Evolutionary conservation across 1,284 basidiomycete species (phyloP).

Genomic region (Boletellus deceptivus): DNA sequence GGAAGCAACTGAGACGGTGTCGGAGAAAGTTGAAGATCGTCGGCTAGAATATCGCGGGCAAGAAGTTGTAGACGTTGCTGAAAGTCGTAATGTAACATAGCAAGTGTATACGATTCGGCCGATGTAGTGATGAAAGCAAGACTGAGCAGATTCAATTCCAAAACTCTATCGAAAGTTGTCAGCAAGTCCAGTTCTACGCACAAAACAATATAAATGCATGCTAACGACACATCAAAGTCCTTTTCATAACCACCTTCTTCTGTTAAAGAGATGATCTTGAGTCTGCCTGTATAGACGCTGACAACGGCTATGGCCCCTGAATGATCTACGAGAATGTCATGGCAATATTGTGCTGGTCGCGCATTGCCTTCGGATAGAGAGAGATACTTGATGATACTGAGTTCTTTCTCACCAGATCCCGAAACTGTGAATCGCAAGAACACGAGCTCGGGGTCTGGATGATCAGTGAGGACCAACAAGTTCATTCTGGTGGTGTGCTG

Average conservation of each 20-base stretch:
- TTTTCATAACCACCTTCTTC: slow-evolving; percentile 49
- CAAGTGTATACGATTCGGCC: slow-evolving; percentile 52
- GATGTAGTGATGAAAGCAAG: slow-evolving; percentile 59
- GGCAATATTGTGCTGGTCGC: slow-evolving; percentile 65
- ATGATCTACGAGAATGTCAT: slow-evolving; percentile 59
- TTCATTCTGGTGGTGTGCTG: slow-evolving; percentile 49
- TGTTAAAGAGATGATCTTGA: slow-evolving; percentile 56
- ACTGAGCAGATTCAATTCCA: slow-evolving; percentile 74
- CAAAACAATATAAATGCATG: slow-evolving; percentile 13
- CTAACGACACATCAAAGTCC: slow-evolving; percentile 67
- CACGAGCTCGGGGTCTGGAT: slow-evolving; percentile 68
- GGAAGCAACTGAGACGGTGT: slow-evolving; percentile 49
- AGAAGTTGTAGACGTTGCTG: slow-evolving; percentile 59
- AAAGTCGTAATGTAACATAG: slow-evolving; percentile 69
- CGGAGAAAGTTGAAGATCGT: slow-evolving; percentile 52
- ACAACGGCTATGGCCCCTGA: slow-evolving; percentile 59
- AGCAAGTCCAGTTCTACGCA: slow-evolving; percentile 9
- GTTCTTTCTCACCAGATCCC: slow-evolving; percentile 34
- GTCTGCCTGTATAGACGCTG: slow-evolving; percentile 64
- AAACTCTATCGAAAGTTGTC: slow-evolving; percentile 46
- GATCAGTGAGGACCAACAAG: slow-evolving; percentile 64
- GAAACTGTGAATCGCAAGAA: slow-evolving; percentile 51
- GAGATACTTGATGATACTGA: slow-evolving; percentile 44
- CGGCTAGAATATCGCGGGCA: slow-evolving; percentile 52
- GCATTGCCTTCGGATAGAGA: slow-evolving; percentile 54